Percentiles rank a stretch among this genome's conserved stretches.
Conservation (phyloP, 345 rosid genomes). For the Mercurialis annua region DNA sequence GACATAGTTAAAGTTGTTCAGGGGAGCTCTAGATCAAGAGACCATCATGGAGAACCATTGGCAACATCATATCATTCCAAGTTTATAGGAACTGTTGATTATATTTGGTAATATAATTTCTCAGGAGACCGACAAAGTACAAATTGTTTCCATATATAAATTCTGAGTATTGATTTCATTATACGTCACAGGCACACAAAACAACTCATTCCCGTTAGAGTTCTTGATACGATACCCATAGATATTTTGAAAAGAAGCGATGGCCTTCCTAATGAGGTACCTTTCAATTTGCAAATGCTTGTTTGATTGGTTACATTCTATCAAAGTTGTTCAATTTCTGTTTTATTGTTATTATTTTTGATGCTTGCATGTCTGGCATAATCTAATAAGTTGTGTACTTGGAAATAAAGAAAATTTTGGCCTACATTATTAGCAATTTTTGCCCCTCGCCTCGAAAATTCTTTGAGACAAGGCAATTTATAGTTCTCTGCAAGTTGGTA, state of each 20-base stretch:
- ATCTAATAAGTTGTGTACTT: too few species aligned
- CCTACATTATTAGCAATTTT: not conserved
- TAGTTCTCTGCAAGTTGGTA: not conserved
- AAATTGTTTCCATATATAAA: not conserved
- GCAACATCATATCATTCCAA: slow-evolving; percentile 86
- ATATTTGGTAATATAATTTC: slow-evolving; percentile 64
- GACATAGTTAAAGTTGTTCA: slow-evolving; percentile 32
- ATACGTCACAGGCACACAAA: slow-evolving; percentile 61
- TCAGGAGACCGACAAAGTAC: not conserved
- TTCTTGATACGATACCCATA: slow-evolving; percentile 82
- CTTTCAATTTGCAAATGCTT: not conserved
- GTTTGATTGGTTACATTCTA: slow-evolving; percentile 2
- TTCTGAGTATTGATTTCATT: slow-evolving; percentile 14
- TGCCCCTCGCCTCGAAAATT: not conserved
- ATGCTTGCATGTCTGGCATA: not conserved
- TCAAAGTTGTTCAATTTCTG: not conserved
- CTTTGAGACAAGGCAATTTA: too few species aligned
- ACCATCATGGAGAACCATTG: slow-evolving; percentile 70
- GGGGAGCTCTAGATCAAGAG: slow-evolving; percentile 63
- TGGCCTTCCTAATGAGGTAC: slow-evolving; percentile 84
- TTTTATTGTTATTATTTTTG: not conserved
- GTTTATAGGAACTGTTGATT: slow-evolving; percentile 93
- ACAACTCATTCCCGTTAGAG: slow-evolving; percentile 73
- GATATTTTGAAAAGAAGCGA: slow-evolving; percentile 52
- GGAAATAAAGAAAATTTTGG: too few species aligned